These are phyloP conservation scores for Draba incana DNA, from an alignment of 345 rosid genomes.

Conservation along the genomic window DNA sequence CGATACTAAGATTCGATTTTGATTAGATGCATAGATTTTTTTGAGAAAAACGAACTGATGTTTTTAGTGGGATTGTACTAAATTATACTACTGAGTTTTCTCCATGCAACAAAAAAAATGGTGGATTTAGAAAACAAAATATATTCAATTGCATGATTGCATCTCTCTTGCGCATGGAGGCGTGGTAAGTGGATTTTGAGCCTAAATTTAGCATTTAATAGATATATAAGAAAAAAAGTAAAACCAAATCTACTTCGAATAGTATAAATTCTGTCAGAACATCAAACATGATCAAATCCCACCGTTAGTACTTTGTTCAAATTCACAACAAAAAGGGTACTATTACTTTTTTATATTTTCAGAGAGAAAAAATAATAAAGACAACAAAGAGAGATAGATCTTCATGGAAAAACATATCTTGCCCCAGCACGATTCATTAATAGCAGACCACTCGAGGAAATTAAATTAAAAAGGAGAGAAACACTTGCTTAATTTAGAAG, in stretches of 20 bases:
- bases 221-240: not conserved
- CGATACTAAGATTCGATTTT: too few species aligned
- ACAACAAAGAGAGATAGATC: conserved; percentile 20
- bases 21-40: too few species aligned
- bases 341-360: not conserved
- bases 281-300: conserved; percentile 30
- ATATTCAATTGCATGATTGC: too few species aligned
- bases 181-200: conserved; percentile 13
- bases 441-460: conserved; percentile 38
- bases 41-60: too few species aligned
- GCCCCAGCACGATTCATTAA: conserved; percentile 29
- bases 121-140: too few species aligned
- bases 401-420: conserved; percentile 37
- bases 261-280: conserved; percentile 16
- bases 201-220: conserved; percentile 1
- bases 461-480: conserved; percentile 8
- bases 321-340: conserved; percentile 14
- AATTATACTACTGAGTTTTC: too few species aligned
- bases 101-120: too few species aligned
- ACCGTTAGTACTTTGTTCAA: conserved; percentile 24
- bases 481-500: conserved; percentile 43
- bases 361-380: not conserved
- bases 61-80: too few species aligned
- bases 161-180: too few species aligned
- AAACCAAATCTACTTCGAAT: conserved; percentile 30